Evolutionary conservation across 225 moss, liverwort and hornwort species (phyloP).

Genomic region (Ulota crispa): DNA sequence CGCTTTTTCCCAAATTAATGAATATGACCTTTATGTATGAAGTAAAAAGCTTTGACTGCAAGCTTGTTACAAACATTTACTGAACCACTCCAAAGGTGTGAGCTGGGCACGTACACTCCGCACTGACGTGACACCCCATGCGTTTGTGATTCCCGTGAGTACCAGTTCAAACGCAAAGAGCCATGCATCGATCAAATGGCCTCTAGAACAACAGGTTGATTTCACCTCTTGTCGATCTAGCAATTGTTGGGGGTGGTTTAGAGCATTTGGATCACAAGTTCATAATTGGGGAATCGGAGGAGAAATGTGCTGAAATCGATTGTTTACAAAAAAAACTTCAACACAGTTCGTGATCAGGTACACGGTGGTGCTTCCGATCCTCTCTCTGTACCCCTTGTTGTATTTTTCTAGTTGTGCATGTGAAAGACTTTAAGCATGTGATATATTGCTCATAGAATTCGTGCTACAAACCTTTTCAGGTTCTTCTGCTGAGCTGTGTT

Average conservation of each 20-base stretch:
- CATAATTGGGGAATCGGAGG: background rate
- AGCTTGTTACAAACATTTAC: too few species aligned
- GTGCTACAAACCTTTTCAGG: accelerated
- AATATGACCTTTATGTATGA: too few species aligned
- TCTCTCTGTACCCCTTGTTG: background rate
- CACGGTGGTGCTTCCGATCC: background rate
- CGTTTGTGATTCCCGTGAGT: too few species aligned
- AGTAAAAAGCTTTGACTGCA: too few species aligned
- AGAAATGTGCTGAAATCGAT: too few species aligned
- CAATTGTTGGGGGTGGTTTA: background rate
- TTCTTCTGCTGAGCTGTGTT: background rate
- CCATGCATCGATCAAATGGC: too few species aligned
- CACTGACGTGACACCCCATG: too few species aligned
- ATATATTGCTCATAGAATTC: background rate
- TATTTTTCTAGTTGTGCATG: background rate
- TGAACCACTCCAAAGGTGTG: background rate
- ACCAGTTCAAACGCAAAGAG: background rate
- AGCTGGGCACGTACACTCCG: background rate
- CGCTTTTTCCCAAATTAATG: too few species aligned
- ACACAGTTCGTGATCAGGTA: background rate
- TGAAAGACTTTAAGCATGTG: background rate
- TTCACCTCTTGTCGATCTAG: background rate
- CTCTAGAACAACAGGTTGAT: background rate
- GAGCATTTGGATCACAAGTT: background rate
- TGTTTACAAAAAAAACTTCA: background rate